Percentiles rank a stretch among this genome's conserved stretches.
phyloP scores from a whole-genome alignment of 139 green algal genomes.

The Monoraphidium neglectum region DNA sequence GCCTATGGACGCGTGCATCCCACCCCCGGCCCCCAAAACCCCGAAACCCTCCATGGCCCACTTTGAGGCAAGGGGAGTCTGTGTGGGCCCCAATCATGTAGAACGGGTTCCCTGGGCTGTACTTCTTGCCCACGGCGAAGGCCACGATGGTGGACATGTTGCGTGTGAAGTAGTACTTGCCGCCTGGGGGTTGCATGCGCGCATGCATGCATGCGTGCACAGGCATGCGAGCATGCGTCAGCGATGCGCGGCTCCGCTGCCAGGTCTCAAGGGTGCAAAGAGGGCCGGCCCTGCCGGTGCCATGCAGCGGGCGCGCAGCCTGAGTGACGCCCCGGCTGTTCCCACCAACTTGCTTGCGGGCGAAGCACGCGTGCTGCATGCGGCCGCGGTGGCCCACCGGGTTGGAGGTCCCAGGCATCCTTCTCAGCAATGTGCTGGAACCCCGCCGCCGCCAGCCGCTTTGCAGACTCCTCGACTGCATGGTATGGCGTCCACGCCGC shows the following conservation, averaged over 20 bases:
- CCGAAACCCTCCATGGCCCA: constrained; percentile 27
- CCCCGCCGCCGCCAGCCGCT: constrained; percentile 59
- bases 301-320: no score
- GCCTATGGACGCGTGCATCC: no score
- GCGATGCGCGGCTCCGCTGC: background rate
- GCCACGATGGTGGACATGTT: constrained; percentile 93
- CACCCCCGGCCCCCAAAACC: no score
- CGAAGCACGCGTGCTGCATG: no score
- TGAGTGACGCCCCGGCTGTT: no score
- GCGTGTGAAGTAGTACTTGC: constrained; percentile 96
- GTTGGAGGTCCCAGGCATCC: constrained; percentile 66
- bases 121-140: constrained; percentile 87
- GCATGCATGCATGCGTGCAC: no score
- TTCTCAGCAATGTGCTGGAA: constrained; percentile 79
- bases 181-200: constrained; percentile 37
- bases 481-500: constrained; percentile 77
- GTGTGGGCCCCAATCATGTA: constrained; percentile 96
- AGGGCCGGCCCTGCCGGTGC: no score
- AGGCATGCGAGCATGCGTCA: no score
- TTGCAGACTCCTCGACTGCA: constrained; percentile 71
- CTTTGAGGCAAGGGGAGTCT: constrained; percentile 88
- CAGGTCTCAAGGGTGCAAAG: no score
- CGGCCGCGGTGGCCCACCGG: constrained; percentile 25
- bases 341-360: no score
- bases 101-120: constrained; percentile 85